phyloP scores from a whole-genome alignment of 371 early-diverging fungal species.

The Saksenaea oblongispora region DNA sequence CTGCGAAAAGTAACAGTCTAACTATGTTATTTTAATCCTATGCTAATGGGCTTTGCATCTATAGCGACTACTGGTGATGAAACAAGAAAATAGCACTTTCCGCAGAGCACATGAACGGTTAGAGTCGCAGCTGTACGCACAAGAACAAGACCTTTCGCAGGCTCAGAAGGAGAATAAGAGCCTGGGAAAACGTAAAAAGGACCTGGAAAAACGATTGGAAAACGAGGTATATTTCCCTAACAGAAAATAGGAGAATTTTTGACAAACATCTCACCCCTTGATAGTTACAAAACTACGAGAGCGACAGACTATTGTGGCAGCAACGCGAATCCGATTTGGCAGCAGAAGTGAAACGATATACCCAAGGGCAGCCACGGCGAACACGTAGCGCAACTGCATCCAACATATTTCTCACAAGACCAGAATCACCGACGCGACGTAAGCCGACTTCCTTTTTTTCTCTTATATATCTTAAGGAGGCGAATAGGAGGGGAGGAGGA shows the following conservation, averaged over 20 bases:
- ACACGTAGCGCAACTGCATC: constrained; percentile 26
- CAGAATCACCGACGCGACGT: constrained; percentile 7
- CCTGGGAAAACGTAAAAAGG: constrained; percentile 20
- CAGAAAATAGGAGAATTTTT: constrained; percentile 1
- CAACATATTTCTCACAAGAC: not conserved
- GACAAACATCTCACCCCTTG: not conserved
- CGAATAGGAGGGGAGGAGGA: not conserved
- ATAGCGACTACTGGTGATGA: constrained; percentile 19
- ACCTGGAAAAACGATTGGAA: constrained; percentile 27
- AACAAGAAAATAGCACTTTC: constrained; percentile 26
- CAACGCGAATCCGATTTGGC: constrained; percentile 29
- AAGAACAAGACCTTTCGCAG: constrained; percentile 22
- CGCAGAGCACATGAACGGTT: constrained; percentile 25
- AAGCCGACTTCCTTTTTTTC: not conserved
- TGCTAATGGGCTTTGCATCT: not conserved
- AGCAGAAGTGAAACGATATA: constrained; percentile 18
- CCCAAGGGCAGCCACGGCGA: constrained; percentile 16
- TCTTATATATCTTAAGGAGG: not conserved
- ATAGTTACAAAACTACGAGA: constrained; percentile 32
- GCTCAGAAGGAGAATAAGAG: constrained; percentile 20
- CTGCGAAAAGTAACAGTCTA: constrained; percentile 21
- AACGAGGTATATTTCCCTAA: constrained; percentile 20
- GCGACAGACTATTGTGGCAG: constrained; percentile 31
- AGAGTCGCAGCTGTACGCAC: constrained; percentile 29
- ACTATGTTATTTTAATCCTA: not conserved